Evolutionary conservation across 148 eudicot species (phyloP), one percentile per base, ranked within the genome.

Genomic region (Vaccinium corymbosum): DNA sequence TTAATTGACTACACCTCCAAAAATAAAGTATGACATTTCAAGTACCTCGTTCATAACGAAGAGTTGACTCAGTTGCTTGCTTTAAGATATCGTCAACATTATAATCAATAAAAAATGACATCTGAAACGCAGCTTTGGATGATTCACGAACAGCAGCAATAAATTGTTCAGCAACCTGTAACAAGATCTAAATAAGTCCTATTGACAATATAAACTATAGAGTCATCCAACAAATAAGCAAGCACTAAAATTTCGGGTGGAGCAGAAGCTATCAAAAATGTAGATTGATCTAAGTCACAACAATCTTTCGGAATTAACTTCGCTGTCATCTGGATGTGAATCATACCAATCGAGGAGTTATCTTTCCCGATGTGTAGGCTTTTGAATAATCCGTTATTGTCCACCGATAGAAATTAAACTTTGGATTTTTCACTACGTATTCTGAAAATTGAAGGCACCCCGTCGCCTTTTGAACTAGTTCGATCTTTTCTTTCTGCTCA

Each of bases 61-160:
- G 85, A 83, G 95, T 93, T 56, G 99, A 97, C 82, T 91, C 96
- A 46, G 84, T 85, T 59, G 99, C 99, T 86, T 97, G 98, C 85
- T 85, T 86, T 82, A 92, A 51, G 77, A 97, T 95, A 83, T 93
- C 89, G 25, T 85, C 89, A 62, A 84, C 89, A 59, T 89, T 87
- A 80, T 80, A 89, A 84, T 87, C 92, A 66, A 97, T 97, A 84
- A 97, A 97, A 87, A 97, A 97, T 70, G 96, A 90, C 99, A 97
- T 97, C 53, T 89, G 84, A 83, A 91, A 82, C 71, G 87, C 77
- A 66, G 89, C 76, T 82, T 80, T 81, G 13, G 93, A 86, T 55
- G 94, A 94, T 70, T 86, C 84, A 38, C 83, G 86, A 62, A 89
- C 90, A 74, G 92, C 93, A 83, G 88, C 89, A 77, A 94, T 77